Evolutionary conservation across 257 asterid genomes (phyloP), one percentile per base, ranked within the genome.

Genomic region (Mentha longifolia): DNA sequence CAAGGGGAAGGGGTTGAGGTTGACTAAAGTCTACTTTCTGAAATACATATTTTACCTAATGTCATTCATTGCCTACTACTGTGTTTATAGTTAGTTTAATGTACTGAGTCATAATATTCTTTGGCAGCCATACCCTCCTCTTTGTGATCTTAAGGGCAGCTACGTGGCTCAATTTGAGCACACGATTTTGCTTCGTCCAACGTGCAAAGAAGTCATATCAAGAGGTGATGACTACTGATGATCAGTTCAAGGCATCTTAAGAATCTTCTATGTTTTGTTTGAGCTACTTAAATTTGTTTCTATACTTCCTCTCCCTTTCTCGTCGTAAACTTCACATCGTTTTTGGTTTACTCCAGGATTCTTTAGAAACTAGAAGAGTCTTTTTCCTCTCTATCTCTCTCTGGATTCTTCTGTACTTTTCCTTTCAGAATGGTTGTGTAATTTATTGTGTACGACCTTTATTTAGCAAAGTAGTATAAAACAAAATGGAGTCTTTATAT

Each of bases 141-240:
- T 95, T 9, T 95, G 99, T 70, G 99, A 95, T 80, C 51, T 68
- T 46, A 95, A 88, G 81, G 98, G 99, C 50, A 88, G 99, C 86
- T 92, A 92, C 37, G 92, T 95, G 56, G 89, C 98, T 50, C 99
- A 95, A 74, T 88, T 88, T 28, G 99, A 94, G 92, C 98, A 94
- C 62, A 94, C 99, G 46, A 89, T 94, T 76, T 85, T 94, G 75
- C 98, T 94, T 54, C 99, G 97, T 70, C 99, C 99, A n/a, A 94
- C 99, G 17, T 94, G 99, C 95, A 94, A 94, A 80, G 99, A 95
- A 86, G 99, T 95, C 45, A 68, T 95, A 60, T 95, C 99, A 6
- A 88, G 95, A 82, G 99, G 99, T 16, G 96, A 95, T 42, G 99
- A 95, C 85, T 95, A 88, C 80, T 95, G 86, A 87, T 74, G 63